A percentile compares a stretch with the other conserved stretches of the same genome.
These are phyloP conservation scores for Oemleria cerasiformis DNA, from an alignment of 306 rosid species.

Conservation along the genomic window DNA sequence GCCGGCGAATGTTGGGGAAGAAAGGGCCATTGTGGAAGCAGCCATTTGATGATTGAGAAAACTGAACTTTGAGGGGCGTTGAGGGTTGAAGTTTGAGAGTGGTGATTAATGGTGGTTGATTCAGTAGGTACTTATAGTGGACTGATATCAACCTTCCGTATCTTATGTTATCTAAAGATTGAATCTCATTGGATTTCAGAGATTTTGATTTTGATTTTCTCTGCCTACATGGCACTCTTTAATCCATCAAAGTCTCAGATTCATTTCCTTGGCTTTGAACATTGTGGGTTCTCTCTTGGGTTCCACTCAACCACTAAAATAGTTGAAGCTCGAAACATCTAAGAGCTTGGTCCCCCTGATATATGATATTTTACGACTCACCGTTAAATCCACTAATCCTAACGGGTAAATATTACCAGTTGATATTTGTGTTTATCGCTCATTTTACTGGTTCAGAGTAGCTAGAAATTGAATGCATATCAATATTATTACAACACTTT, in stretches of 20 bases:
- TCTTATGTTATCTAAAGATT: conserved; percentile 33
- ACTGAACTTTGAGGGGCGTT: background rate
- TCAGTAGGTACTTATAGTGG: conserved; percentile 6
- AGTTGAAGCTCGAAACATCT: background rate
- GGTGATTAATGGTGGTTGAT: background rate
- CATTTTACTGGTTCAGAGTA: too few relatives aligned
- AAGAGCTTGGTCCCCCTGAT: too few relatives aligned
- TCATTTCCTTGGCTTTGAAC: background rate
- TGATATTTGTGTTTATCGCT: too few relatives aligned
- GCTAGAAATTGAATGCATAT: too few relatives aligned
- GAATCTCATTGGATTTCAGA: conserved; percentile 28
- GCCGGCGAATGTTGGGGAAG: conserved; percentile 70
- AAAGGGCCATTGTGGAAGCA: conserved; percentile 78
- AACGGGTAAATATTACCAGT: too few relatives aligned
- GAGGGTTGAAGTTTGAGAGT: conserved; percentile 4
- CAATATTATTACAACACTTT: too few relatives aligned
- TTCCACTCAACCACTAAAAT: background rate
- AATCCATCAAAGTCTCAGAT: conserved; percentile 10
- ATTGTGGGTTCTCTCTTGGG: background rate
- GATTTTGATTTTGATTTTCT: conserved; percentile 13
- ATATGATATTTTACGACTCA: too few relatives aligned
- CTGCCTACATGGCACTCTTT: conserved; percentile 30
- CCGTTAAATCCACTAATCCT: too few relatives aligned
- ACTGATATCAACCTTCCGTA: conserved; percentile 22
- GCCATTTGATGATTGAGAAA: conserved; percentile 43